Base-by-base conservation (phyloP, 2,329 filamentous ascomycete species). In the Elsinoe batatas region DNA sequence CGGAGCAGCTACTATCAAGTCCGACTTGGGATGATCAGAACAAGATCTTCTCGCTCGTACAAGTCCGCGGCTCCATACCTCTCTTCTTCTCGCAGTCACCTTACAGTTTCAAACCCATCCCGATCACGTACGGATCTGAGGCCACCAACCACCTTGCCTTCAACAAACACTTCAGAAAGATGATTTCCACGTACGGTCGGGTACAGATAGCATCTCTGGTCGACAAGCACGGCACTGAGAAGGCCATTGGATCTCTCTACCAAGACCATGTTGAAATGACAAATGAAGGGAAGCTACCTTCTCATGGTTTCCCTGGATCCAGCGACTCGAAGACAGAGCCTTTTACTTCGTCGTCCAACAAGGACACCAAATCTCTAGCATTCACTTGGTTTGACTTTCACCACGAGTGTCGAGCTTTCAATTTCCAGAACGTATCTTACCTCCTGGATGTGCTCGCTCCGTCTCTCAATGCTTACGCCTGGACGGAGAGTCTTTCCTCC, bases 321-420 rank as follows among this genome's bases (percentile, higher is more conserved):
- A 15, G 15, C 22, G 15, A 35, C 17, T 15, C 17, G 2, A 15
- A 33, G 17, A 35, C 4, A 33, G 36, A 44, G 33, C 40, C 53
- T 15, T 46, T 37, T 17, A 32, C 53, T 13, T 20, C 33, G 36
- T 44, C 51, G n/a, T 30, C 32, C 5, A 8, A n/a, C 8, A 37
- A 35, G n/a, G 75, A 81, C 57, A 75, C 72, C 10, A 67, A 71
- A 53, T 68, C 74, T 8, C 71, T 93, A 11, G 78, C 76, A 0
- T 94, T 95, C 64, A 88, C 95, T 66, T 98, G 93, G 93, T 98
- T 97, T 64, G 93, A 98, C 66, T 98, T 98, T 64, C 93, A 97
- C 68, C 79, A 83, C 15, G 87, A 87, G 26, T 97, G 93, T 65
- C 85, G 89, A 13, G 93, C 93, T 0, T 96, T 98, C 91, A 94